Percentiles rank a stretch among this genome's conserved stretches.
phyloP scores from a whole-genome alignment of 2,329 filamentous ascomycete genomes.

The Exophiala aquamarina region DNA sequence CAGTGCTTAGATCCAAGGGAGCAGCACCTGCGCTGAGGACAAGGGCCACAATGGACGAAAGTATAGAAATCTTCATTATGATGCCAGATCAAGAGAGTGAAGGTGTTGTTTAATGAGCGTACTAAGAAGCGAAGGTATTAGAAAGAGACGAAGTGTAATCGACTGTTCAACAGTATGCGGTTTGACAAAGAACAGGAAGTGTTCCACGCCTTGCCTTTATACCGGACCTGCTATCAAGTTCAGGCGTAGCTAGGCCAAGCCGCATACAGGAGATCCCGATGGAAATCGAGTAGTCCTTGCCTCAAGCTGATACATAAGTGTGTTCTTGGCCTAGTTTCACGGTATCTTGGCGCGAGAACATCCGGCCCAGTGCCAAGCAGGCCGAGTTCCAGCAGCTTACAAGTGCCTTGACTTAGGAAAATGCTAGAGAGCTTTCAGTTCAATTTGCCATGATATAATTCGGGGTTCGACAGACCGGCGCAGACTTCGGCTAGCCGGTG shows the following conservation, averaged over 20 bases:
- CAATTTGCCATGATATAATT: neutral
- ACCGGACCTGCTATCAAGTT: neutral
- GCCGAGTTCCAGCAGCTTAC: neutral
- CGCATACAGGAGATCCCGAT: neutral
- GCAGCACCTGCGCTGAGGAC: neutral
- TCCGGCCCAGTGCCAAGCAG: neutral
- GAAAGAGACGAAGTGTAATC: neutral
- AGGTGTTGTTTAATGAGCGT: neutral
- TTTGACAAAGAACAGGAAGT: neutral
- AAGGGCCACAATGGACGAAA: neutral
- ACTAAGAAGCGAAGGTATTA: neutral
- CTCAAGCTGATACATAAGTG: neutral
- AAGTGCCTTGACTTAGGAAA: neutral
- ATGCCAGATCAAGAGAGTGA: constrained; percentile 1
- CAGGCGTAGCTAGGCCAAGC: neutral
- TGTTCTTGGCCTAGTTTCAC: constrained; percentile 1
- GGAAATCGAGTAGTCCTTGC: neutral
- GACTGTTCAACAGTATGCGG: constrained; percentile 1
- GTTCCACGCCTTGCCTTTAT: neutral
- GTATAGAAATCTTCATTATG: neutral
- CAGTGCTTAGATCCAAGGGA: neutral
- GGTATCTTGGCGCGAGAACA: neutral
- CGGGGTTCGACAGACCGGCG: neutral
- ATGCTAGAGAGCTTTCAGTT: neutral
- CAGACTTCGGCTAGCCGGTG: neutral